Evolutionary conservation across 768 basidiomycete genomes (phyloP).

Genomic region (Punctularia strigosozonata): DNA sequence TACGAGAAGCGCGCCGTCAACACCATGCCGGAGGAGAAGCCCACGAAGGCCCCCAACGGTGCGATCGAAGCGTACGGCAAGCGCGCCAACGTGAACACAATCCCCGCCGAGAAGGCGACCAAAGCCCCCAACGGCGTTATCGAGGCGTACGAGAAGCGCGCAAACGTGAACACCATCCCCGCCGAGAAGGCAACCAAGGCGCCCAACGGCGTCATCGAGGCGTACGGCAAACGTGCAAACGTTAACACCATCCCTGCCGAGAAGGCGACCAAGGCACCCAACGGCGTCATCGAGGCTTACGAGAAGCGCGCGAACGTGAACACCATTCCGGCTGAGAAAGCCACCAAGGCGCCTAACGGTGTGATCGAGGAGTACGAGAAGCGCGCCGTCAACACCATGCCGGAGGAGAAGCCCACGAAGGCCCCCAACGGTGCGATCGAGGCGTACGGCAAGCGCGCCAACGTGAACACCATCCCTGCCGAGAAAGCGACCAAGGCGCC

Average conservation of each 20-base stretch:
- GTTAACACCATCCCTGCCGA: slow-evolving; percentile 21
- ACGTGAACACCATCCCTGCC: no score
- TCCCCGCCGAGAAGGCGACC: neutral
- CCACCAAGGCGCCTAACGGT: slow-evolving; percentile 24
- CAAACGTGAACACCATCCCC: slow-evolving; percentile 13
- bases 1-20: slow-evolving; percentile 8
- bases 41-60: slow-evolving; percentile 6
- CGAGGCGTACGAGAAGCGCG: neutral
- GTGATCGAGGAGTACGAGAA: slow-evolving; percentile 17
- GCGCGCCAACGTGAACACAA: neutral
- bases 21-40: slow-evolving; percentile 14
- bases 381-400: slow-evolving; percentile 13
- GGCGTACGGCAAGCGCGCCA: no score
- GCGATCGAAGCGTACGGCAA: slow-evolving; percentile 8
- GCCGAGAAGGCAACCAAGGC: slow-evolving; percentile 14
- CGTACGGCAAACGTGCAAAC: slow-evolving; percentile 9
- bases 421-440: slow-evolving; percentile 8
- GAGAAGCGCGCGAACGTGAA: slow-evolving; percentile 13
- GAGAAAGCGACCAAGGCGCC: no score
- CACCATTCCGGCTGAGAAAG: slow-evolving; percentile 18
- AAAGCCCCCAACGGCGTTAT: neutral
- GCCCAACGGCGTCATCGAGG: slow-evolving; percentile 12
- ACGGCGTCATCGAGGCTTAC: slow-evolving; percentile 15
- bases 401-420: slow-evolving; percentile 9
- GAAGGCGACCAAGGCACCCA: slow-evolving; percentile 16